Base-by-base conservation (phyloP, 176 grass and related monocot genomes). In the Aegilops tauschii region DNA sequence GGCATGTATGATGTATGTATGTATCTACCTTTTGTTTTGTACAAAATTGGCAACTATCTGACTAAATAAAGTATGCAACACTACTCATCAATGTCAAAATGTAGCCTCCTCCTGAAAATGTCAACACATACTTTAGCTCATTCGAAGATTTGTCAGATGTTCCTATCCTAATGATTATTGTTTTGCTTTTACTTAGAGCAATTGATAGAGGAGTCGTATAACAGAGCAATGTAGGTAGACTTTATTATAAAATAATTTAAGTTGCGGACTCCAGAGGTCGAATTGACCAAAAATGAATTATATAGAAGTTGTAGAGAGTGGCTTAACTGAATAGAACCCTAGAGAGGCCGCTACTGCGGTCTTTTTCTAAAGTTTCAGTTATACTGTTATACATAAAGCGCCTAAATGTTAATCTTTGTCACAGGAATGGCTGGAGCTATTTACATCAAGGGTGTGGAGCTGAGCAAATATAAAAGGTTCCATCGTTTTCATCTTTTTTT, bases 361-460 rank as follows among this genome's bases (percentile, higher is more conserved):
- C 30, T 30, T 30, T 30, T 30, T 30, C 30, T 30, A 30, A 30
- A 30, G 11, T 32, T 21, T 6, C 54, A 80, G 47, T 54, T 73
- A 63, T 80, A 44, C 54, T 73, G 47, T 54, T 73, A 63, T 80
- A 44, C 35, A 65, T 6, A 65, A 23, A 80, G 4, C 23, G 32
- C 6, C 29, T 12, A 20, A 64, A 73, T 80, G 8, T 73, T 73
- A 8, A 8, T 67, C 50, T 27, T 86, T 58, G 2, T 58, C 82
- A 65, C 82, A 96, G 94, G 94, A 23, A 96, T 96, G 91, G 66
- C 89, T 30, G 91, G 91, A 12, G 94, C 91, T 62, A 86, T 96
- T 61, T 90, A 88, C 47, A 90, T 96, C 78, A 93, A 90, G 65
- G 94, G 91, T 66, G 80, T 96, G 56, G 89, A 90, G 32, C 78